Conservation (phyloP, 148 eudicot species). For the Pouteria glomerata region DNA sequence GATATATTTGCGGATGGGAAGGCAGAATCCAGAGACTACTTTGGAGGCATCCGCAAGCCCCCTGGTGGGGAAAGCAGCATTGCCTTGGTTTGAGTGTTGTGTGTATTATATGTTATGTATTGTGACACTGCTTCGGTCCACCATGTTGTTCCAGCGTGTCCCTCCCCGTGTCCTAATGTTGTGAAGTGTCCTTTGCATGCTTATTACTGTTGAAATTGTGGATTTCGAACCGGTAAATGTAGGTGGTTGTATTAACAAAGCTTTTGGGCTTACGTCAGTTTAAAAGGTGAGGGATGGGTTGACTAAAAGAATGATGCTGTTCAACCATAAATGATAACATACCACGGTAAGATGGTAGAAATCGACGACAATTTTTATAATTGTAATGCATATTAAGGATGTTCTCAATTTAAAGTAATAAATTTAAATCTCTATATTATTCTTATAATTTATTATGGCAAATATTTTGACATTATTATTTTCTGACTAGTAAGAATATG, state of each 20-base stretch:
- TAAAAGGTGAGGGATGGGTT: not conserved
- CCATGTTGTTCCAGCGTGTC: not conserved
- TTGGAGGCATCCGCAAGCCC: conserved; percentile 85
- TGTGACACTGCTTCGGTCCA: not conserved
- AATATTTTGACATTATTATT: too few species aligned
- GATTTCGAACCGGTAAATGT: not conserved
- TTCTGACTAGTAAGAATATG: too few species aligned
- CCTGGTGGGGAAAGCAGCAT: conserved; percentile 97
- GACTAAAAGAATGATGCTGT: too few species aligned
- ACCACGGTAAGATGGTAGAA: too few species aligned
- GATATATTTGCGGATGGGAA: conserved; percentile 83
- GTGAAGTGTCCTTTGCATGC: too few species aligned
- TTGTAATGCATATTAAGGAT: too few species aligned
- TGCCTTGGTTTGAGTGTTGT: conserved; percentile 45
- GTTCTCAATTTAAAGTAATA: too few species aligned
- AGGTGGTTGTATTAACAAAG: not conserved
- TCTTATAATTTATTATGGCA: too few species aligned
- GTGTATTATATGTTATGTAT: not conserved
- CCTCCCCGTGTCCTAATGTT: too few species aligned
- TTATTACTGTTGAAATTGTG: not conserved
- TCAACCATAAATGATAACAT: too few species aligned
- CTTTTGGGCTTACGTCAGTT: not conserved
- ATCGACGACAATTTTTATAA: too few species aligned
- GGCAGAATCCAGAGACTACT: conserved; percentile 61
- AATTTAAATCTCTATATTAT: too few species aligned